phyloP scores from a whole-genome alignment of 2,329 filamentous ascomycete species.

The Blastomyces percursus region DNA sequence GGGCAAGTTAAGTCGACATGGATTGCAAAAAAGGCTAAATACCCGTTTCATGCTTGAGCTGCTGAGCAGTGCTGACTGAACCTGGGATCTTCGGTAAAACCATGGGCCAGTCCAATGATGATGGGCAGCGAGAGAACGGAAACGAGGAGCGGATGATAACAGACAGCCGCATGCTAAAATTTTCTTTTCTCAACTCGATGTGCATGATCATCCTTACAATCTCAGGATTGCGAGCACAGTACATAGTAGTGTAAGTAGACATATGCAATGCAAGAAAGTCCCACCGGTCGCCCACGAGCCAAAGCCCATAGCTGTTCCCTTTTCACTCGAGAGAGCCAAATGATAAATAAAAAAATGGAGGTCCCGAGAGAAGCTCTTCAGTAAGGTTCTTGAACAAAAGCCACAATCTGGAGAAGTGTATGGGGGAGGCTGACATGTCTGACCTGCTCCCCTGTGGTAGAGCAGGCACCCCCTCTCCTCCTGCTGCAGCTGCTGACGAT shows the following conservation, averaged over 20 bases:
- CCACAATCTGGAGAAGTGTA: not conserved
- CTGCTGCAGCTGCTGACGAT: not conserved
- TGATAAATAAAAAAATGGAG: not conserved
- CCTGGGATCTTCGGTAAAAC: not conserved
- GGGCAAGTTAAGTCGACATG: not conserved
- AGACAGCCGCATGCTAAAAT: not conserved
- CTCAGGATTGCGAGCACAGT: not conserved
- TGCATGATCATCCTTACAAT: not conserved
- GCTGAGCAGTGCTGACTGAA: not conserved
- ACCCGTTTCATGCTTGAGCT: not conserved
- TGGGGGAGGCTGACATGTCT: not conserved
- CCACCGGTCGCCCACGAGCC: not conserved
- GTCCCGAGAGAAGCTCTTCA: not conserved
- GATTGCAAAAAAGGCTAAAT: not conserved
- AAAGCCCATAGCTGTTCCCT: not conserved
- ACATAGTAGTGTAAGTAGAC: too few species aligned
- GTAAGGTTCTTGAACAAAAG: not conserved
- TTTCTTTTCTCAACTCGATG: not conserved
- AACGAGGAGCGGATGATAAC: not conserved
- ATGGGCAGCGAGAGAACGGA: not conserved
- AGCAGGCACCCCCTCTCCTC: too few species aligned
- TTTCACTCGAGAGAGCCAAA: not conserved
- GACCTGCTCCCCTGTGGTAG: too few species aligned
- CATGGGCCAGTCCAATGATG: not conserved
- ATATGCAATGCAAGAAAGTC: too few species aligned